These are phyloP conservation scores for Nectriaceae sp. DNA, from an alignment of 2,329 filamentous ascomycete species.

Conservation along the genomic window DNA sequence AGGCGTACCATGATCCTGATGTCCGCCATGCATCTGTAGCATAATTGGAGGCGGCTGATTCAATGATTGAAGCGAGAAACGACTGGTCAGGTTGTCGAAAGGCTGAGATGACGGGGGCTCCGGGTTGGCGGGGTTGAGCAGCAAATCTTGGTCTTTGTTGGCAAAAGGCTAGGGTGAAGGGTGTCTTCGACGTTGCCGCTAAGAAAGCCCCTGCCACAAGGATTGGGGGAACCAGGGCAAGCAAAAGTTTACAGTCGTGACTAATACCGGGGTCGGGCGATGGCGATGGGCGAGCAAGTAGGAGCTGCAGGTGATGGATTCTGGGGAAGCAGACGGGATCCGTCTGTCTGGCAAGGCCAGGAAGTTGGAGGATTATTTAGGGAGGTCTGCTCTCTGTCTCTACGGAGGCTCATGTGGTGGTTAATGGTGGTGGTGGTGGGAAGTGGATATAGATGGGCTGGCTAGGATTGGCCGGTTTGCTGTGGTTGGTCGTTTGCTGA, in stretches of 20 bases:
- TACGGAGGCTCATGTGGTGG: conserved; percentile 19
- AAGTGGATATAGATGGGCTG: conserved; percentile 12
- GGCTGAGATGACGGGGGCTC: conserved; percentile 16
- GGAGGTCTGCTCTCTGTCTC: conserved; percentile 16
- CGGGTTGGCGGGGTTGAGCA: conserved; percentile 27
- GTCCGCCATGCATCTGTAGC: conserved; percentile 46
- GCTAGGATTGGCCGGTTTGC: not conserved
- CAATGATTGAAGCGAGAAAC: conserved; percentile 21
- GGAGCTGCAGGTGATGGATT: conserved; percentile 3
- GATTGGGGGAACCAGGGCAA: conserved; percentile 3
- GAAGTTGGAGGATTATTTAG: conserved; percentile 12
- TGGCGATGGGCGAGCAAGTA: conserved; percentile 16
- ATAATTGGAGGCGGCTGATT: conserved; percentile 39
- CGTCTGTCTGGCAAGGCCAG: conserved; percentile 9
- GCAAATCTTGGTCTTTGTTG: conserved; percentile 27
- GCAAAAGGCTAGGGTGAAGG: conserved; percentile 13
- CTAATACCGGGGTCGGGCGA: too few relatives aligned
- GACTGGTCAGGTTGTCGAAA: conserved; percentile 15
- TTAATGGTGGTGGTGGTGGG: conserved; percentile 12
- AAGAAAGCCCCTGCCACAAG: conserved; percentile 12
- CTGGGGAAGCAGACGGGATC: conserved; percentile 5
- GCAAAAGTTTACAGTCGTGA: conserved; percentile 1
- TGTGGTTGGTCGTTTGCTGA: not conserved
- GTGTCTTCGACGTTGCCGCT: conserved; percentile 13
- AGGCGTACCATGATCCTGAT: conserved; percentile 42